Evolutionary conservation across 2,329 filamentous ascomycete species (phyloP), one percentile per base, ranked within the genome.

Genomic region (Stenocarpella maydis): DNA sequence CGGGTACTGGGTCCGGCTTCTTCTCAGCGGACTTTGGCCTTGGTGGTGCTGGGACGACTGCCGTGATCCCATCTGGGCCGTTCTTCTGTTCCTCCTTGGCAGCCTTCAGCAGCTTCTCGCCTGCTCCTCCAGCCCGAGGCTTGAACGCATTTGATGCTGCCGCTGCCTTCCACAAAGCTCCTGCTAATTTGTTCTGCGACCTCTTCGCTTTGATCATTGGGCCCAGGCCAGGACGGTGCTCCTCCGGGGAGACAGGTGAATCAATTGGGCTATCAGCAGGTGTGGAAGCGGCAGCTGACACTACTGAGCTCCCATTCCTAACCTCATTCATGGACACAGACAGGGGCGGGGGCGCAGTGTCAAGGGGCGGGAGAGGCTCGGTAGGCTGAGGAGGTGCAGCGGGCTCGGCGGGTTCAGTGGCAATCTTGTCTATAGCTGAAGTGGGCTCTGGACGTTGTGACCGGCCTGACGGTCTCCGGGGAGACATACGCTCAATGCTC

Each of bases 151-250:
- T 86, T 14, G 90, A 91, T 28, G 91, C 89, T 67, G 86, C 89
- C 0, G 93, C 94, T 28, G 94, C 94, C 79, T 94, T 97, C 81
- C 92, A 92, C 71, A 98, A 88, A 7, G 88, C 86, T 43, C 88
- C 91, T 24, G 92, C 92, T 74, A 96, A 85, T 68, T 96, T 91
- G n/a, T 85, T 86, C 72, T 87, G 90, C 1, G 90, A 91, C 71
- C 87, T 88, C 77, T 93, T 93, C 72, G 91, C 89, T 80, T 93
- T 95, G 75, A 98, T 91, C 95, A 97, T 97, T 2, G 94, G 93
- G 0, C 94, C 94, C 8, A 97, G 85, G 1, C 94, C 94, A 21
- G 94, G 93, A n/a, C 93, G 82, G 8, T 71, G 76, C 2, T 86
- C 84, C 65, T 85, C 74, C 43, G 75, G 71, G 7, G 78, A 77